These are phyloP conservation scores for Neurospora hispaniola DNA, from an alignment of 495 filamentous ascomycete genomes.

Conservation along the genomic window DNA sequence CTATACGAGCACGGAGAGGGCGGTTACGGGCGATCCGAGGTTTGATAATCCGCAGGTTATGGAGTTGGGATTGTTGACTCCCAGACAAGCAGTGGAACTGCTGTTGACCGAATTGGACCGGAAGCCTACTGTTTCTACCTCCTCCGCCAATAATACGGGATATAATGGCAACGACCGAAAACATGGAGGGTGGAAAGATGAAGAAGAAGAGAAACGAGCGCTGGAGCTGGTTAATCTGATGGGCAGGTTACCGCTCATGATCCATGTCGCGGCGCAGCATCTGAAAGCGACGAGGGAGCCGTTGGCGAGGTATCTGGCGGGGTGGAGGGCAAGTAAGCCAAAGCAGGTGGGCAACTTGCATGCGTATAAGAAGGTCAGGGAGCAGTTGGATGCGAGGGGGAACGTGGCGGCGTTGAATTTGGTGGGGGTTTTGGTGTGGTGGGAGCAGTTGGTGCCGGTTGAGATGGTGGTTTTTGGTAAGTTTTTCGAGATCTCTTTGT, in stretches of 20 bases:
- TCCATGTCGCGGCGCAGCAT: slow-evolving; percentile 66
- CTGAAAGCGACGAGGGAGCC: slow-evolving; percentile 62
- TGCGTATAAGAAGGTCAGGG: slow-evolving; percentile 59
- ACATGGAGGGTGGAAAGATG: slow-evolving; percentile 44
- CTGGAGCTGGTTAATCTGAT: slow-evolving; percentile 58
- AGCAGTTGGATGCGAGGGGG: slow-evolving; percentile 52
- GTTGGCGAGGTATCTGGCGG: slow-evolving; percentile 56
- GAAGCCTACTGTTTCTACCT: not conserved
- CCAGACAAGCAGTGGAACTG: slow-evolving; percentile 36
- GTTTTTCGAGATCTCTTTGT: slow-evolving; percentile 2
- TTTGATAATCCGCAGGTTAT: slow-evolving; percentile 69
- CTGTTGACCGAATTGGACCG: slow-evolving; percentile 39
- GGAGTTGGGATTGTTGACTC: slow-evolving; percentile 45
- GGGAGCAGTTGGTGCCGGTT: slow-evolving; percentile 63
- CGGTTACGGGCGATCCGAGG: slow-evolving; percentile 54
- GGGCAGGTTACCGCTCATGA: slow-evolving; percentile 64
- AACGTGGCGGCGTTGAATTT: slow-evolving; percentile 57
- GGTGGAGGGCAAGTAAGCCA: slow-evolving; percentile 51
- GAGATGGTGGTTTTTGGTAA: slow-evolving; percentile 59
- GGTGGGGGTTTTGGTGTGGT: slow-evolving; percentile 56
- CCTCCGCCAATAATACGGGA: not conserved
- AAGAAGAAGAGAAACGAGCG: slow-evolving; percentile 49
- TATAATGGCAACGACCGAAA: not conserved
- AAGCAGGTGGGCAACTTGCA: slow-evolving; percentile 48
- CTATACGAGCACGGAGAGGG: slow-evolving; percentile 63